phyloP scores from a whole-genome alignment of 2,329 filamentous ascomycete species.

The Paradendryphiella salina region DNA sequence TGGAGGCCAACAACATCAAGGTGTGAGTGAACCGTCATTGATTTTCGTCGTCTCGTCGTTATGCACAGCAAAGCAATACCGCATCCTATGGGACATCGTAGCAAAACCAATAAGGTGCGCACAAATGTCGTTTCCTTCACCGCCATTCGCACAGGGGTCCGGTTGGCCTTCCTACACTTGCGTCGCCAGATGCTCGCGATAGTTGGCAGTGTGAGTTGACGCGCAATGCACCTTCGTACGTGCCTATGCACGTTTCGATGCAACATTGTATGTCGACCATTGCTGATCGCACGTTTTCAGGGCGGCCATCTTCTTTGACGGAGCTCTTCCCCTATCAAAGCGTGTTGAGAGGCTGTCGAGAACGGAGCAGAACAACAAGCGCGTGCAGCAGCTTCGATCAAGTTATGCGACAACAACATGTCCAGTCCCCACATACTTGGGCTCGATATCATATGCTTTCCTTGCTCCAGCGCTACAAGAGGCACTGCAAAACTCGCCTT shows the following conservation, averaged over 20 bases:
- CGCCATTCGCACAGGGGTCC: conserved; percentile 3
- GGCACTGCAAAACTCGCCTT: conserved; percentile 56
- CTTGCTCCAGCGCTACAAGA: conserved; percentile 79
- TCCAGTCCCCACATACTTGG: conserved; percentile 35
- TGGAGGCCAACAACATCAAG: conserved; percentile 59
- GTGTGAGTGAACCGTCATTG: conserved; percentile 59
- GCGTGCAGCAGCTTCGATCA: conserved; percentile 57
- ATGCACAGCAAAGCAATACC: conserved; percentile 9
- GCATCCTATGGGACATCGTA: background rate
- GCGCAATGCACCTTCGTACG: conserved; percentile 18
- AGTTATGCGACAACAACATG: conserved; percentile 30
- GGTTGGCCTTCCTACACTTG: conserved; percentile 8
- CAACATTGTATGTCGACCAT: conserved; percentile 14
- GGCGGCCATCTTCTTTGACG: conserved; percentile 80
- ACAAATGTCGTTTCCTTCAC: conserved; percentile 17
- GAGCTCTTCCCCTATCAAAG: conserved; percentile 72
- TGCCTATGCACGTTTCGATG: conserved; percentile 14
- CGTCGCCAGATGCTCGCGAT: conserved; percentile 1
- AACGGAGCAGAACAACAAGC: conserved; percentile 60
- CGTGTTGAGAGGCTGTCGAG: conserved; percentile 63
- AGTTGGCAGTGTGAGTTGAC: conserved; percentile 12
- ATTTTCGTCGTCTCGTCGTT: conserved; percentile 15
- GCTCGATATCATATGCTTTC: conserved; percentile 62
- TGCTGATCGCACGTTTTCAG: conserved; percentile 27
- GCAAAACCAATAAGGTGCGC: conserved; percentile 19